Percentiles rank a stretch among this genome's conserved stretches.
These are phyloP conservation scores for Aspergillus neoniger DNA, from an alignment of 2,329 filamentous ascomycete genomes.

Conservation along the genomic window DNA sequence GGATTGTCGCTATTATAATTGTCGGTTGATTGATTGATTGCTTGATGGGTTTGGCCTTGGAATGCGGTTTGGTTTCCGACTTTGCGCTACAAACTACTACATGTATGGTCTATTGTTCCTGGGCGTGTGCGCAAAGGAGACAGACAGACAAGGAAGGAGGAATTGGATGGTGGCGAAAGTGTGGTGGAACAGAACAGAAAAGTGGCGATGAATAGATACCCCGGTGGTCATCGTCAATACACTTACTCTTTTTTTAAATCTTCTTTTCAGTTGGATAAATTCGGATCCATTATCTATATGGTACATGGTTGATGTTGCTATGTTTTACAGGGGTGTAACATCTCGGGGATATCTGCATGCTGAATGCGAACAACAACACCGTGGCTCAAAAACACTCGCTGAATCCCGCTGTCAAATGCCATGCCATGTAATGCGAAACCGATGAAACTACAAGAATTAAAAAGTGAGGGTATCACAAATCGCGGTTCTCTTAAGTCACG, in stretches of 20 bases:
- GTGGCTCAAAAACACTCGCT: background rate
- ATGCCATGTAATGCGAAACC: background rate
- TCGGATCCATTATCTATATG: no score
- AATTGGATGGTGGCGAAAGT: no score
- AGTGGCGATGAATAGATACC: background rate
- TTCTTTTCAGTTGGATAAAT: background rate
- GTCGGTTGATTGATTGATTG: background rate
- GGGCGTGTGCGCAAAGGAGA: background rate
- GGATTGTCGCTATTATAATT: background rate
- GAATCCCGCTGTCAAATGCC: background rate
- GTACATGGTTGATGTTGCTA: background rate
- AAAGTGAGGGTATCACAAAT: conserved; percentile 4
- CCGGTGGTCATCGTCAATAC: background rate
- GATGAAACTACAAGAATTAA: background rate
- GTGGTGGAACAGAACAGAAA: background rate
- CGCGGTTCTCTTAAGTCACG: background rate
- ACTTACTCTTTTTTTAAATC: background rate
- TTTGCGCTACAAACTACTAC: background rate
- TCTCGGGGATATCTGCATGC: background rate
- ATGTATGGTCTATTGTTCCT: background rate
- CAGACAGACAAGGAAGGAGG: background rate
- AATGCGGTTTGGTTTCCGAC: background rate
- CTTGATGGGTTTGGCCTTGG: no score
- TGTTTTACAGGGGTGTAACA: background rate
- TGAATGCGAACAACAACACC: background rate